These are phyloP conservation scores for Ceriops zippeliana DNA, from an alignment of 345 rosid species.

Conservation along the genomic window DNA sequence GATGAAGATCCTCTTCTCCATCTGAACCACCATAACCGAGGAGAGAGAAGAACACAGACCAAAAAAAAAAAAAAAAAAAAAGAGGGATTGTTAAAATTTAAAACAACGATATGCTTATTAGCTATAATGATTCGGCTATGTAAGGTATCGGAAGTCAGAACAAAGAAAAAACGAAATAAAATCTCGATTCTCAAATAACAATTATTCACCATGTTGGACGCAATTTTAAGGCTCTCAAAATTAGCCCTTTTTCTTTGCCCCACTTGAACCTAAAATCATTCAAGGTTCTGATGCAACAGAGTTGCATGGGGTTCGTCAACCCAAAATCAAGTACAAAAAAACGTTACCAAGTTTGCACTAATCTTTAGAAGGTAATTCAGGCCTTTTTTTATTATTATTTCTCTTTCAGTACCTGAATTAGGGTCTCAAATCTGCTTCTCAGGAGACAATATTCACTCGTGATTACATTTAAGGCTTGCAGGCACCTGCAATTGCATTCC, in stretches of 20 bases:
- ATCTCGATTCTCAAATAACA: too few relatives aligned
- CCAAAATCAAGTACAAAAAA: too few relatives aligned
- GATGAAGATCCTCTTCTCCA: conserved; percentile 25
- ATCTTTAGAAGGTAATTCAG: too few relatives aligned
- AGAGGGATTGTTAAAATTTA: not conserved
- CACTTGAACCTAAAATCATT: too few relatives aligned
- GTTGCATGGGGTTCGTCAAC: too few relatives aligned
- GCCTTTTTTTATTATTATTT: not conserved
- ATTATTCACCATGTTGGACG: too few relatives aligned
- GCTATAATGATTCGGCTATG: too few relatives aligned
- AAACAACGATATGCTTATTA: too few relatives aligned
- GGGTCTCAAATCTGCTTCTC: conserved; percentile 15
- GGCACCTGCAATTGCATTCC: conserved; percentile 4
- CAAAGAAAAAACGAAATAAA: not conserved
- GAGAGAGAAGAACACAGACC: not conserved
- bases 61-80: not conserved
- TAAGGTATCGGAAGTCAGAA: not conserved
- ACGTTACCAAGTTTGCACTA: too few relatives aligned
- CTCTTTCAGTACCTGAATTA: conserved; percentile 16
- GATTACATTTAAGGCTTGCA: conserved; percentile 15
- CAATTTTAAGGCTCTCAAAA: not conserved
- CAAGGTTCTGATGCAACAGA: too few relatives aligned
- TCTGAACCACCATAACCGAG: conserved; percentile 13
- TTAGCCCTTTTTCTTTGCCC: too few relatives aligned
- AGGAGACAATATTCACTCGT: conserved; percentile 17